Conservation (phyloP, 148 eudicot species). For the Polygonum maritimum region DNA sequence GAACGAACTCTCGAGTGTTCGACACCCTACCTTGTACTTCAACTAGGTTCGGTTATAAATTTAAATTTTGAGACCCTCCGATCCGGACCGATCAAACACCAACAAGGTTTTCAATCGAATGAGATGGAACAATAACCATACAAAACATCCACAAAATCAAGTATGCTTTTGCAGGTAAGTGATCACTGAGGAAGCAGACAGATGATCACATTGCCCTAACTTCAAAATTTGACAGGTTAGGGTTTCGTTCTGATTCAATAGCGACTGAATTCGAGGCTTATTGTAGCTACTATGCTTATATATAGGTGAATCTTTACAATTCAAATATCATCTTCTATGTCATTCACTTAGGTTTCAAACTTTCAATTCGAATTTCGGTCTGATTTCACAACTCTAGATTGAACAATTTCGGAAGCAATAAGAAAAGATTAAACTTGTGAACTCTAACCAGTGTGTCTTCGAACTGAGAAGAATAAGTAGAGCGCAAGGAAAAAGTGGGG, state of each 20-base stretch:
- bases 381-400: not conserved
- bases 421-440: not conserved
- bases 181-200: no score
- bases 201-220: not conserved
- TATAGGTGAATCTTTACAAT: not conserved
- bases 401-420: not conserved
- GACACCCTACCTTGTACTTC: no score
- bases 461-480: no score
- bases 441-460: no score
- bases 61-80: no score
- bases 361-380: not conserved
- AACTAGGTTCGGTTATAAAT: no score
- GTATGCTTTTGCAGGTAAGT: not conserved
- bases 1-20: no score
- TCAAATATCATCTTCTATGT: not conserved
- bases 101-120: not conserved
- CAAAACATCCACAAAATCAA: not conserved
- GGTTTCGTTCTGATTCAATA: not conserved
- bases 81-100: no score
- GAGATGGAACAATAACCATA: not conserved
- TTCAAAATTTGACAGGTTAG: not conserved
- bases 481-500: not conserved
- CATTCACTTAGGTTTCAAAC: not conserved
- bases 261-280: not conserved
- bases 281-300: not conserved